Evolutionary conservation across 2,329 filamentous ascomycete species (phyloP), one percentile per base, ranked within the genome.

Genomic region (Xylogone sp.): DNA sequence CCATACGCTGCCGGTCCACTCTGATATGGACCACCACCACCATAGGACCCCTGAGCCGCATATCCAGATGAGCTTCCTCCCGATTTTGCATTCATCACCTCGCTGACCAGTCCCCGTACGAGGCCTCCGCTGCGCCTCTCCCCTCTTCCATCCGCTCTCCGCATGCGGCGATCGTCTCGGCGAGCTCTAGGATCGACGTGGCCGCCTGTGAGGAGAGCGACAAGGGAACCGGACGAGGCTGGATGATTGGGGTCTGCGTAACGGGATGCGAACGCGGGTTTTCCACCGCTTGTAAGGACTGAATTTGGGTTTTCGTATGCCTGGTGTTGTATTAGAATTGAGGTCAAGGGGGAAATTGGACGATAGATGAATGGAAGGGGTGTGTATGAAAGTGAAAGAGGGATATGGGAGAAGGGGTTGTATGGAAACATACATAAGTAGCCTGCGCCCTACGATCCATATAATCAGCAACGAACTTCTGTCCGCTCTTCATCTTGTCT

Each of bases 201-300:
- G 0, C 77, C 77, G 1, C 76, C 77, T 0, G 71, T 76, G 2
- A 78, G 55, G 2, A 80, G 59, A 0, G 71, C 67, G 2, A 78
- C 58, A 8, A 78, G 61, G 6, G 70, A 71, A 2, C 78, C 77
- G 22, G 69, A 76, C 56, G 73, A 76, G 27, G 72, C 75, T 0
- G 76, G 69, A 54, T 80, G 73, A 53, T 71, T 76, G 0, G 78
- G 77, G 54, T 82, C 77, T 7, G 72, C 71, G 56, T 74, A 78
- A 20, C 75, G 68, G 3, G 73, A 77, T 0, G 66, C 64, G 55
- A 79, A 79, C 20, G 66, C 61, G 0, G 65, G 61, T 48, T 65
- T 55, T 7, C 55, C 57, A 63, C 59, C 57, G 64, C 59, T 62
- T 24, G 67, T 61, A 1, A 78, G 59, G 2, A 62, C 56, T 16